A percentile compares a stretch with the other conserved stretches of the same genome.
Conservation (phyloP, 106 monocot species). For the Acanthochlamys bracteata region DNA sequence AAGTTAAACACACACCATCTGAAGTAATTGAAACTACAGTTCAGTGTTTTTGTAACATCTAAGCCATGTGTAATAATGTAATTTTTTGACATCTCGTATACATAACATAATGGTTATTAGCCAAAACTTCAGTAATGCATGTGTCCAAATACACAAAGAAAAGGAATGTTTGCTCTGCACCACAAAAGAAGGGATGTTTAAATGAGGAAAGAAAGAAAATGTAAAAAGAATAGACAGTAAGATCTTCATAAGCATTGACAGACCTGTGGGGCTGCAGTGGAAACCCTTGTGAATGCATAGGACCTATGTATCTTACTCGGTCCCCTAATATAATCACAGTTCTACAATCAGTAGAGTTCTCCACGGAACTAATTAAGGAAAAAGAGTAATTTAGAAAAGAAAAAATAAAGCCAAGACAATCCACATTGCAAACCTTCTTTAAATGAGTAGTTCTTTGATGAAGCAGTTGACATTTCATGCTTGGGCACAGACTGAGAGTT, state of each 20-base stretch:
- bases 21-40: too few species aligned
- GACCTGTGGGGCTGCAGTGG: slow-evolving; percentile 20
- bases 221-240: background rate
- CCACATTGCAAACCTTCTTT: slow-evolving; percentile 60
- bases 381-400: background rate
- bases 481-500: slow-evolving; percentile 62
- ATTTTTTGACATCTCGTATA: too few species aligned
- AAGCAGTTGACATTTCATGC: slow-evolving; percentile 69
- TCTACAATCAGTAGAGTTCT: background rate
- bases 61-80: too few species aligned
- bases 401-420: background rate
- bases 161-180: too few species aligned
- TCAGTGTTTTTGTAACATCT: too few species aligned
- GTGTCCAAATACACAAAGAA: too few species aligned
- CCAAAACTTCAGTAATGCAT: too few species aligned
- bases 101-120: too few species aligned
- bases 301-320: slow-evolving; percentile 70
- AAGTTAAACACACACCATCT: too few species aligned
- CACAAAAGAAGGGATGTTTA: too few species aligned
- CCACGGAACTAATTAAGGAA: too few species aligned
- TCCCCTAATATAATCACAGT: slow-evolving; percentile 52
- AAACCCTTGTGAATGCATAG: slow-evolving; percentile 43
- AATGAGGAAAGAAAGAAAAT: background rate
- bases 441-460: slow-evolving; percentile 72
- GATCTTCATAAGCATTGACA: background rate